Conservation (phyloP, 1,139 yeast genomes). For the Hansenula lynferdii region DNA sequence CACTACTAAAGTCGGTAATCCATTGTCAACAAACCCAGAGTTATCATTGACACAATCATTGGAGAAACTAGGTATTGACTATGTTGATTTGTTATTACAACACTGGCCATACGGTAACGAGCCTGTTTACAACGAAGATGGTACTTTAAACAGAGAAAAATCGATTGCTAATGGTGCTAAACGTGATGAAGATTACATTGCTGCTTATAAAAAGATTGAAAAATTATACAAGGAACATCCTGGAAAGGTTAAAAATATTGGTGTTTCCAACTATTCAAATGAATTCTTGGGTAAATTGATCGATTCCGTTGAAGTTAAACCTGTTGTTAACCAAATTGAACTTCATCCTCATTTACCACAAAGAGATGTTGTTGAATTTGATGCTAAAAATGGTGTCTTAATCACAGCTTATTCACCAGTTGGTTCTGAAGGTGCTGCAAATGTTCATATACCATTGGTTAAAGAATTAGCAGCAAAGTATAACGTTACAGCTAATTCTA, state of each 20-base stretch:
- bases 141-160: conserved; percentile 5
- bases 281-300: conserved; percentile 41
- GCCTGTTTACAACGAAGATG: conserved; percentile 36
- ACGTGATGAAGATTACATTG: conserved; percentile 30
- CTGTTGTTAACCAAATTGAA: conserved; percentile 54
- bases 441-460: conserved; percentile 38
- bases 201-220: conserved; percentile 43
- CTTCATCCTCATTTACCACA: conserved; percentile 56
- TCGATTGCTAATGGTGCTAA: neutral
- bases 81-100: conserved; percentile 51
- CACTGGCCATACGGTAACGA: conserved; percentile 55
- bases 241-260: conserved; percentile 46
- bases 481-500: conserved; percentile 39
- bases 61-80: conserved; percentile 42
- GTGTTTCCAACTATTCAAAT: conserved; percentile 53
- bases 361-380: conserved; percentile 38
- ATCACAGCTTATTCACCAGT: conserved; percentile 60
- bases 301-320: conserved; percentile 37
- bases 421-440: conserved; percentile 51
- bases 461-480: conserved; percentile 40
- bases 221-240: conserved; percentile 33
- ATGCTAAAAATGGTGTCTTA: conserved; percentile 36
- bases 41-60: conserved; percentile 33
- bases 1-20: conserved; percentile 56
- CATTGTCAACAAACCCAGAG: conserved; percentile 30